Evolutionary conservation across 2,329 filamentous ascomycete genomes (phyloP), one percentile per base, ranked within the genome.

Genomic region (Colletotrichum incanum): DNA sequence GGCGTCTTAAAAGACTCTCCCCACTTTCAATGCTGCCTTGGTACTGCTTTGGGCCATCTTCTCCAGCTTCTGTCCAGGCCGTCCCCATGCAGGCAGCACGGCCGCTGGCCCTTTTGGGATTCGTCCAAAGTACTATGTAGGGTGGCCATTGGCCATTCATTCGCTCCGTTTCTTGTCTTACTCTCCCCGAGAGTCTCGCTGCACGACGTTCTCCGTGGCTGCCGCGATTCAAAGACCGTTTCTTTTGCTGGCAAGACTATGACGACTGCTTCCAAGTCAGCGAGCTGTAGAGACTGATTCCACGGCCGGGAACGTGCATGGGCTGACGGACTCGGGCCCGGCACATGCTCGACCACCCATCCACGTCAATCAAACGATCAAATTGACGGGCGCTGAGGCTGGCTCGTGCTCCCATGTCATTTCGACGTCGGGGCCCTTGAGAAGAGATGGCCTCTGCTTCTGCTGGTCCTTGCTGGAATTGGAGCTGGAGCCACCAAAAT

Each of bases 11-110:
- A 14, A 49, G 47, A 52, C 23, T 70, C 60, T 49, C 67, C 66
- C 67, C 66, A 70, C 66, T 65, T 56, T 12, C 31, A 49, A 56
- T 56, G 28, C 56, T 54, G 28, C 54, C 65, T 69, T 31, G 47
- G 34, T 70, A 39, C 70, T 72, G 60, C 59, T 72, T 70, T 23
- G 70, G 65, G 70, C 54, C 39, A 59, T 59, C 28, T 49, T 59
- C 65, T 60, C 54, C 70, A 72, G 37, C 50, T 41, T 63, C 54
- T 64, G 45, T 64, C 69, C 65, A 72, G 59, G 65, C 49, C 23
- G 11, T 11, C 31, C 65, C 59, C 69, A 49, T 68, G 70, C 31
- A 62, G 49, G 49, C 23, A 60, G 54, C 49, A 34, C 55, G 52
- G 65, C 45, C 45, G n/a, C 61, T 31, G 47, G 54, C 70, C 67